Base-by-base conservation (phyloP, 495 filamentous ascomycete species). In the Aspergillus steynii region DNA sequence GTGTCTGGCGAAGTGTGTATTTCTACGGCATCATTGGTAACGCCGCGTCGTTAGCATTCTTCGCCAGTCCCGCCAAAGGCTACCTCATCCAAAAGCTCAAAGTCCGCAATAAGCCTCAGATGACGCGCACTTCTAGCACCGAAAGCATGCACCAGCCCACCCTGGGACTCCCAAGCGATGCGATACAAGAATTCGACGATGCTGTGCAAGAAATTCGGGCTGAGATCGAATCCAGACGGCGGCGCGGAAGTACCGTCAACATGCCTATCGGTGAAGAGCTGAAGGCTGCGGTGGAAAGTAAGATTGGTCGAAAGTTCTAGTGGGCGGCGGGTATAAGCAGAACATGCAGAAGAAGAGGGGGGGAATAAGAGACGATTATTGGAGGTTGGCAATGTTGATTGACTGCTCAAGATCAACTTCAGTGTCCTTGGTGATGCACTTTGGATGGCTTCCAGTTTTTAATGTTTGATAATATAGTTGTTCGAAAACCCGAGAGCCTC, bases 1-100 rank as follows among this genome's bases (percentile, higher is more conserved):
- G 75, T 4, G 86, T 91, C 60, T 99, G 95, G 95, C 68, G 82
- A 0, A 85, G 89, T 32, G 88, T 96, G n/a, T 93, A 96, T 74
- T 97, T 91, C 80, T 98, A 96, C 77, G 85, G 85, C 45, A 77
- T 93, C 64, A 62, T 94, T 53, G 85, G 85, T 51, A 88, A 86
- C n/a, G 71, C 77, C 34, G 68, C 74, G 3, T 83, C 86, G 29
- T 81, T 92, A 58, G 86, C 75, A 5, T 90, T 96, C 78, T 96
- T 98, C 68, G 82, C 85, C 34, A 92, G 90, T 1, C 92, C 93
- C 0, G 90, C 83, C 2, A 93, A 90, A 66, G 70, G 68, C 9
- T 81, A 78, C 59, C 77, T 97, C 0, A 69, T 77, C 34, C 79
- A 80, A 59, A 74, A 74, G 52, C 74, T 93, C 26, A 89, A 91